Conservation (phyloP, 2,329 filamentous ascomycete species). For the Phyllosticta paracitricarpa region DNA sequence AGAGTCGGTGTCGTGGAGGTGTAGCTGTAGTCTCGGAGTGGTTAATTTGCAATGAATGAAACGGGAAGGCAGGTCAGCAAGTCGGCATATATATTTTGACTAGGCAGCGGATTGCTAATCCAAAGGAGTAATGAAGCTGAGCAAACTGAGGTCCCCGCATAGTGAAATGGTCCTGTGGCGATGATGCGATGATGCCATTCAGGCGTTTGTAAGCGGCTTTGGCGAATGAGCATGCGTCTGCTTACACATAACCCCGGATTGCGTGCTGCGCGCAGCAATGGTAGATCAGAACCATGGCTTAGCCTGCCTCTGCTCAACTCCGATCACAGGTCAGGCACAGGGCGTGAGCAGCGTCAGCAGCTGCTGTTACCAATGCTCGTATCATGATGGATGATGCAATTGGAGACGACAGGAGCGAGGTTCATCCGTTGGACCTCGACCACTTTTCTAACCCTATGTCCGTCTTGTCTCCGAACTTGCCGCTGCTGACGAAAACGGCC, state of each 20-base stretch:
- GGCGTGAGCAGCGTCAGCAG: no score
- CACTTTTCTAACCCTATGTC: background rate
- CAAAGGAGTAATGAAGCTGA: background rate
- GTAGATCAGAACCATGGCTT: background rate
- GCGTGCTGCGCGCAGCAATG: conserved; percentile 4
- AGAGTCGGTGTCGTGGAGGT: background rate
- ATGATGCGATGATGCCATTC: conserved; percentile 10
- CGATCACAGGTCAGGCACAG: background rate
- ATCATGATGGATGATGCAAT: background rate
- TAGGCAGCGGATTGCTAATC: conserved; percentile 1
- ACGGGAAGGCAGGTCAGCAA: background rate
- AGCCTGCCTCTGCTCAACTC: background rate
- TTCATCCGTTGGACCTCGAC: background rate
- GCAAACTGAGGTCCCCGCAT: conserved; percentile 6
- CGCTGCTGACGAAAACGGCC: background rate
- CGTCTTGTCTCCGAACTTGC: background rate
- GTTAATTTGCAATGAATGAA: background rate
- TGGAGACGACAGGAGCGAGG: background rate
- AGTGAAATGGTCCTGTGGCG: background rate
- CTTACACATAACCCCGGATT: conserved; percentile 8
- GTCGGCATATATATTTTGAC: background rate
- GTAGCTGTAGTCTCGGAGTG: no score
- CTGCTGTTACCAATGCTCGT: background rate
- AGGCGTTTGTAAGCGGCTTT: conserved; percentile 5
- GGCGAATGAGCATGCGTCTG: conserved; percentile 1